Evolutionary conservation across 176 grass and related monocot species (phyloP), one percentile per base, ranked within the genome.

Genomic region (Thalia dealbata): DNA sequence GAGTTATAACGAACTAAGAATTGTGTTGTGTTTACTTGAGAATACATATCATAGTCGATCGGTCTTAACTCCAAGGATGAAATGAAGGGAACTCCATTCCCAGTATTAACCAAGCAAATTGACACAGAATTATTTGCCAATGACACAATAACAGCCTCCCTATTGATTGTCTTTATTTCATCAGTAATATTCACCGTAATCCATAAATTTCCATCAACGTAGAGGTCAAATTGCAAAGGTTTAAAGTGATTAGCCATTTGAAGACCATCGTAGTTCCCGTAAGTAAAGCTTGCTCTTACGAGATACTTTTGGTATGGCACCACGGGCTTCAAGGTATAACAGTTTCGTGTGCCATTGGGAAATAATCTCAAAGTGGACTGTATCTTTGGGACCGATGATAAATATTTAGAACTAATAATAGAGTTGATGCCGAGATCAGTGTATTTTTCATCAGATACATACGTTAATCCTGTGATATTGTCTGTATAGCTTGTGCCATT

Each of bases 181-280:
- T 65, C 19, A 3, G 26, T 24, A 14, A 43, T 22, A 18, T 42
- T 67, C 2, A 67, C 12, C 0, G 64, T 76, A 59, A 0, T 21
- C 69, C 45, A 72, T 7, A 18, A 0, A 15, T 72, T 72, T 10
- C 28, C 50, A 14, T 42, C 69, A 1, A 72, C 18, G 26, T 72
- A 25, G 0, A 72, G 46, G 10, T 72, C 69, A 24, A 72, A 72
- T 2, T 28, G 45, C 11, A 72, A 18, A 0, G 69, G 69, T 0
- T 24, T 52, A 45, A 3, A 0, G 3, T 3, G 12, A 24, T 0
- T 72, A 14, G 24, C 46, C 16, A 13, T 4, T 45, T 72, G 42
- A 10, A 52, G 44, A 23, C 58, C 38, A 6, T 76, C 58, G 14
- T 76, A 76, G 73, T 50, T 63, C 0, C 73, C 73, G 22, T 76